Evolutionary conservation across 306 rosid species (phyloP), one percentile per base, ranked within the genome.

Genomic region (Pterocarpus macrocarpus): DNA sequence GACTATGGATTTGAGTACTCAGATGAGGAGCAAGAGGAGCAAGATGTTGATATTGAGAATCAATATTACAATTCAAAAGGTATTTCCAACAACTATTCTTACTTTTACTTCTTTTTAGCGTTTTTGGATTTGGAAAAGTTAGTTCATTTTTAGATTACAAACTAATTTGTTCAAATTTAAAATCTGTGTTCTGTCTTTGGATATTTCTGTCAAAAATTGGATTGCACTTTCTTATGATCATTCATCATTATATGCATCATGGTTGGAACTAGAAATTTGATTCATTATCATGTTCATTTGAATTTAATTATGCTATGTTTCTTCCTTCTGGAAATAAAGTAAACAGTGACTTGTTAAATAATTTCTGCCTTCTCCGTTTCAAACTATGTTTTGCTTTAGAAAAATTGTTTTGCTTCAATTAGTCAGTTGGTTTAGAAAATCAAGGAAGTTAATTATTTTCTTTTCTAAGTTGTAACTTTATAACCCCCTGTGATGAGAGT

Each of bases 11-110:
- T 95, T 83, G 97, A 95, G 76, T 95, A 95, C 89, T 95, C 99
- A n/a, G 99, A 95, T 16, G 99, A 95, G 85, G 99, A 95, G 80
- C 99, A 90, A 64, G 99, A 95, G 86, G 99, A 95, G 89, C 98
- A 93, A 69, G 99, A 95, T 75, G 99, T 95, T 81, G 99, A 95
- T 80, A 95, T 95, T 82, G 99, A 95, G 88, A 95, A 95, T 83
- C 99, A 95, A 80, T 95, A 95, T 81, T 95, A 95, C 90, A 93
- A 95, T 75, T 93, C 99, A 34, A 95, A 95, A 86, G 98, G 90
- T 89, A 82, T 69, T 86, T 70, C 73, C 41, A 32, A 34, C 34
- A 65, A 4, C 30, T 80, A 62, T 61, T 39, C 64, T 64, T 47
- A 15, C 53, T 28, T 10, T 69, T 64, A 53, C 38, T 65, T 16